Evolutionary conservation across 2,329 filamentous ascomycete species (phyloP), one percentile per base, ranked within the genome.

Genomic region (Lachnellula subtilissima): DNA sequence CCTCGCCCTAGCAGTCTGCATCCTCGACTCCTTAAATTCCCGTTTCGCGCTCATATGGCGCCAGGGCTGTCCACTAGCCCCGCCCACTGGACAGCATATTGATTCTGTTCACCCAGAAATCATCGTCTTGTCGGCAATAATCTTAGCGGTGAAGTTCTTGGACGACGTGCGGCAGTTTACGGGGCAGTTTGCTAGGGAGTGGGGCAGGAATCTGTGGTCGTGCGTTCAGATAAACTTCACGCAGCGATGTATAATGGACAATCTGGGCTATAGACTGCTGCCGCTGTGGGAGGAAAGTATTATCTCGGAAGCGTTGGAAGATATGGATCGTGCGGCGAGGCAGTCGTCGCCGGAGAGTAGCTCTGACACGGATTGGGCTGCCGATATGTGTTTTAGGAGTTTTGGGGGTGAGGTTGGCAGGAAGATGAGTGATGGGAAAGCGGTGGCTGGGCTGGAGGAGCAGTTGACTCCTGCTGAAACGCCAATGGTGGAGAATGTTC

Each of bases 81-180:
- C 54, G 28, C 73, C 57, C 67, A 14, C 12, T 35, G 12, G 52
- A 52, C 71, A 78, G 46, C 81, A 86, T 70, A 83, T 85, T 68
- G 82, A 87, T 71, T 77, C 77, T 12, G 76, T 87, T 57, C 74
- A 73, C 57, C 83, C 84, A 52, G 84, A 87, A 67, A 67, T 87
- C 57, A 83, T 87, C 61, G 75, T 85, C 51, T 74, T 87, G n/a
- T 76, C 79, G 1, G 81, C 84, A 1, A 73, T 88, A 17, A 74
- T 85, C 60, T 81, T 87, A 52, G 83, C 84, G n/a, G 74, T 78
- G 65, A 87, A 88, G 70, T 87, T 87, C 64, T 75, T 80, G 46
- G 81, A 86, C 63, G 85, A 88, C 70, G 72, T 74, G 51, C 77
- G 83, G 64, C 75, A 78, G 59, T 71, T 75, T 4, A 81, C 81